These are phyloP conservation scores for Massarina eburnea DNA, from an alignment of 2,329 filamentous ascomycete genomes.

Conservation along the genomic window DNA sequence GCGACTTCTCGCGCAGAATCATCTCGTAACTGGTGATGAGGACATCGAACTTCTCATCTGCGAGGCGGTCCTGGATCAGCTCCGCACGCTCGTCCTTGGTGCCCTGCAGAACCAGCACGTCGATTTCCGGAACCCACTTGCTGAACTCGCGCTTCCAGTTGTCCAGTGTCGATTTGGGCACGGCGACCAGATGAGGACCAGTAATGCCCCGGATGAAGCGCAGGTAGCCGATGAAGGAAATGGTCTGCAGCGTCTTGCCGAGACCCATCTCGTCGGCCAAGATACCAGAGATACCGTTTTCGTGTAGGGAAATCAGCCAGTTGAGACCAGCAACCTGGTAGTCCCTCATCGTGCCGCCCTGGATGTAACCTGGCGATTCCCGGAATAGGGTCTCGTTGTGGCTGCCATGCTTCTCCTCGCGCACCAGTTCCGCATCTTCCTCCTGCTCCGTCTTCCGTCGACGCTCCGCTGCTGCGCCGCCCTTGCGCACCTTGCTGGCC, in stretches of 20 bases:
- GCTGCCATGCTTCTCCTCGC: constrained; percentile 86
- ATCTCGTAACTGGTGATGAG: constrained; percentile 99
- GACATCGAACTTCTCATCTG: constrained; percentile 94
- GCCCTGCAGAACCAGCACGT: constrained; percentile 90
- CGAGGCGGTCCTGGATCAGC: constrained; percentile 86
- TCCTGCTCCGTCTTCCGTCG: constrained; percentile 92
- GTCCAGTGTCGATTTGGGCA: constrained; percentile 96
- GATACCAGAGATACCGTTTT: constrained; percentile 98
- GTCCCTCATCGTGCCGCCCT: constrained; percentile 86
- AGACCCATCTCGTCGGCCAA: constrained; percentile 98
- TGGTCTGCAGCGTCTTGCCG: constrained; percentile 96
- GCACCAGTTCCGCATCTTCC: constrained; percentile 84
- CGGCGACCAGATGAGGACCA: constrained; percentile 86
- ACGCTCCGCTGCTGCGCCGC: constrained; percentile 76
- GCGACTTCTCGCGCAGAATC: constrained; percentile 92
- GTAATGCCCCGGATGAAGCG: constrained; percentile 87
- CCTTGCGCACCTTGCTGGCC: constrained; percentile 76
- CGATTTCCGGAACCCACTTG: constrained; percentile 93
- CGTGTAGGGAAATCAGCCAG: constrained; percentile 95
- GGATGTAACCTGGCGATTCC: constrained; percentile 87
- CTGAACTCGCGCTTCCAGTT: constrained; percentile 97
- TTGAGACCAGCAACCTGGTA: constrained; percentile 96
- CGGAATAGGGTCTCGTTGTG: constrained; percentile 82
- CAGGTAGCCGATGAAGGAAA: constrained; percentile 92
- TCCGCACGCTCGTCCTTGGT: constrained; percentile 89